phyloP scores from a whole-genome alignment of 1,139 yeast species.

The Saccharomyces hybrid region DNA sequence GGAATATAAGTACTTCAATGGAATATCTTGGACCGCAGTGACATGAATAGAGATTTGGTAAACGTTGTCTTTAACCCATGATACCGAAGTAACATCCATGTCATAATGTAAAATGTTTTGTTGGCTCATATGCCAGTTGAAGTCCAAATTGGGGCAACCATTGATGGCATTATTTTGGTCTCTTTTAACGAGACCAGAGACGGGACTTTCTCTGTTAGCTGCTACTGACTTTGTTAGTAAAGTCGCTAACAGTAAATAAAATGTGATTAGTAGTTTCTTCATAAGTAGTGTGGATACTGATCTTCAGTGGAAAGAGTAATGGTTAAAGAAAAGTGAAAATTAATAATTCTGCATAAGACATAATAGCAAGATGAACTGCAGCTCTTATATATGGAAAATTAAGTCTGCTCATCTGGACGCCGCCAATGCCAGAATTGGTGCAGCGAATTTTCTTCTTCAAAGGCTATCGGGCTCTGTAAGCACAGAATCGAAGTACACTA shows the following conservation, averaged over 20 bases:
- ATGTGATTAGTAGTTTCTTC: background rate
- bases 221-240: background rate
- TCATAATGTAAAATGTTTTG: conserved; percentile 18
- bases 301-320: background rate
- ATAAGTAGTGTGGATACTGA: background rate
- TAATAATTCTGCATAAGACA: no score
- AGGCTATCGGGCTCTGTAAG: no score
- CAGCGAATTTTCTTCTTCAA: no score
- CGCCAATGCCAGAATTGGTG: no score
- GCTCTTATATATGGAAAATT: no score
- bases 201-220: background rate
- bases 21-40: conserved; percentile 15
- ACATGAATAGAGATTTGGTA: conserved; percentile 29
- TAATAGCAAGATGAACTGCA: no score
- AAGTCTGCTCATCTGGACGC: no score
- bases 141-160: conserved; percentile 23
- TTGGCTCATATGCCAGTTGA: conserved; percentile 13
- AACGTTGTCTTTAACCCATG: conserved; percentile 13
- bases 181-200: background rate
- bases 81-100: conserved; percentile 11
- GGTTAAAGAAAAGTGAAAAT: no score
- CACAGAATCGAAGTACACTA: no score
- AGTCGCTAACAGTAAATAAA: background rate
- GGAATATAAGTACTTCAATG: conserved; percentile 23
- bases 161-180: conserved; percentile 3